Conservation (phyloP, 2,329 filamentous ascomycete species). For the Botrytis fragariae region DNA sequence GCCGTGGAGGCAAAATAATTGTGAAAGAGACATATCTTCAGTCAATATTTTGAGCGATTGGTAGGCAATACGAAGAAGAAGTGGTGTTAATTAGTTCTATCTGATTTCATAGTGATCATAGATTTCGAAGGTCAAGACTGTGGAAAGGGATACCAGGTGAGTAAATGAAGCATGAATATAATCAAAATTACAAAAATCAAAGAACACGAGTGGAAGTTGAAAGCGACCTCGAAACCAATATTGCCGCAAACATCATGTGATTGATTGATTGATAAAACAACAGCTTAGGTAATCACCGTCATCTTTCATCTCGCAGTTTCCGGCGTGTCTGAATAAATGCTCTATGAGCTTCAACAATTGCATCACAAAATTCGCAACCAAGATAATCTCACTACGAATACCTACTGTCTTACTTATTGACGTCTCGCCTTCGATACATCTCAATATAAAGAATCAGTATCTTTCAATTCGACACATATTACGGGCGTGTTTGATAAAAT, state of each 20-base stretch:
- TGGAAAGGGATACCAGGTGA: neutral
- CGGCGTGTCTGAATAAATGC: neutral
- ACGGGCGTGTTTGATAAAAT: neutral
- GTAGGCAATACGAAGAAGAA: neutral
- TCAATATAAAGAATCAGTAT: neutral
- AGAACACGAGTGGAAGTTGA: neutral
- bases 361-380: neutral
- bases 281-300: constrained; percentile 17
- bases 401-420: too few species aligned
- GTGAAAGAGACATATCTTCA: neutral
- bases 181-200: neutral
- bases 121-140: neutral
- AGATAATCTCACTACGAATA: neutral
- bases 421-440: neutral
- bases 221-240: neutral
- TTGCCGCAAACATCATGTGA: constrained; percentile 10
- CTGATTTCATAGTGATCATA: neutral
- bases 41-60: neutral
- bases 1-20: neutral
- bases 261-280: neutral
- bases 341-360: neutral
- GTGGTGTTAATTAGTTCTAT: neutral
- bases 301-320: neutral
- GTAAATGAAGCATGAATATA: neutral
- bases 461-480: too few species aligned